Evolutionary conservation across 495 filamentous ascomycete genomes (phyloP).

Genomic region (Aspergillus ellipticus): DNA sequence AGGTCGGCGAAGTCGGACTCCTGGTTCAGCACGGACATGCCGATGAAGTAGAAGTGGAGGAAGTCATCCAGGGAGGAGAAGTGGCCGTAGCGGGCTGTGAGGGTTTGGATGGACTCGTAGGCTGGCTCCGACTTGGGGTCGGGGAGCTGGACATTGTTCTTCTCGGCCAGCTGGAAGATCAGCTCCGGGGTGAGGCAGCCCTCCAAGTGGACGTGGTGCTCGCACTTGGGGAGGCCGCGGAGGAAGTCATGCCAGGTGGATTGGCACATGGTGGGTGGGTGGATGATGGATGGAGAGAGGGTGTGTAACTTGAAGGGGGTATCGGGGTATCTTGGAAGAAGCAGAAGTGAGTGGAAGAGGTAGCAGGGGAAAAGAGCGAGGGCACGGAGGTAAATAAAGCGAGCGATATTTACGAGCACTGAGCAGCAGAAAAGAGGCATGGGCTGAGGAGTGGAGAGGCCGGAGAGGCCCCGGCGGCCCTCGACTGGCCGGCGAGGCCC

Average conservation of each 20-base stretch:
- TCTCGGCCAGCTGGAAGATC: conserved; percentile 63
- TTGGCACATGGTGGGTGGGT: conserved; percentile 32
- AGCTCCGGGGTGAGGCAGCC: conserved; percentile 64
- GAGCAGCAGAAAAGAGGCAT: not conserved
- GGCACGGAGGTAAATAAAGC: not conserved
- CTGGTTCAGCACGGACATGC: conserved; percentile 62
- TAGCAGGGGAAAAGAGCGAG: not conserved
- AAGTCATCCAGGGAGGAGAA: conserved; percentile 76
- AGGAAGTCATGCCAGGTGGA: conserved; percentile 55
- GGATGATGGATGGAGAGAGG: not conserved
- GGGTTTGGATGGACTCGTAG: conserved; percentile 56
- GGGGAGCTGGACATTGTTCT: conserved; percentile 61
- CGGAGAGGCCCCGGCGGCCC: too few species aligned
- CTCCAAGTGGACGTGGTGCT: conserved; percentile 77
- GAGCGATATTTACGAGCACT: not conserved
- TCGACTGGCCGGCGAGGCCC: not conserved
- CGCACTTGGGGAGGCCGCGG: conserved; percentile 66
- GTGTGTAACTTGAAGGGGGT: not conserved
- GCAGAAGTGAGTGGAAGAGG: not conserved
- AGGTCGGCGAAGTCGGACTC: conserved; percentile 67
- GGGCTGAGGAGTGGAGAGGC: not conserved
- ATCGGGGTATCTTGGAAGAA: not conserved
- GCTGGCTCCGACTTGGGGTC: conserved; percentile 44
- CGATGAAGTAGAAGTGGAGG: conserved; percentile 73
- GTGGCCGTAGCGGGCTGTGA: conserved; percentile 54